Percentiles rank a stretch among this genome's conserved stretches.
Conservation (phyloP, 2,329 filamentous ascomycete species). For the Trichoderma afroharzianum region DNA sequence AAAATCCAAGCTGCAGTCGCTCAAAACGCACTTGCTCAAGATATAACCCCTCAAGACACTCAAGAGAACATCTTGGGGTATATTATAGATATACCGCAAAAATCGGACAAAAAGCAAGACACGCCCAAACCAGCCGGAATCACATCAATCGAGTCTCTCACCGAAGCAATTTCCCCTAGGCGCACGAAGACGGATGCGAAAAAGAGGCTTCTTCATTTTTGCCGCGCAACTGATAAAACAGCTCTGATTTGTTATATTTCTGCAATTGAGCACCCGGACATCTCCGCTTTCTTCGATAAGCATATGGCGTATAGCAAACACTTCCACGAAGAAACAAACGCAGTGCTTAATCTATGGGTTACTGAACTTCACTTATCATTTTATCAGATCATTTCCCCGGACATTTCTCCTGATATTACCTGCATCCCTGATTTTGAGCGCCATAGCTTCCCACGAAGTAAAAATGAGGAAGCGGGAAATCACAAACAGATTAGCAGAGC, state of each 20-base stretch:
- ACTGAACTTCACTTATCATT: neutral
- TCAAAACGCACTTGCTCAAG: too few relatives aligned
- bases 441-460: neutral
- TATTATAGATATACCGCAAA: too few relatives aligned
- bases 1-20: too few relatives aligned
- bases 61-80: too few relatives aligned
- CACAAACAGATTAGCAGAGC: neutral
- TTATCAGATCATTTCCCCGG: neutral
- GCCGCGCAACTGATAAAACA: neutral
- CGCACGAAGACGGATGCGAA: neutral
- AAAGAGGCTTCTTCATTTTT: neutral
- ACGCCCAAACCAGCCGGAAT: fast-evolving
- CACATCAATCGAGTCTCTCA: fast-evolving
- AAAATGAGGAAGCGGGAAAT: too few relatives aligned
- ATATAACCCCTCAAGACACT: too few relatives aligned
- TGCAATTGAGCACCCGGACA: too few relatives aligned
- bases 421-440: neutral
- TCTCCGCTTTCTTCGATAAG: neutral
- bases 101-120: fast-evolving
- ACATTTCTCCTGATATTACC: fast-evolving
- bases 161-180: fast-evolving
- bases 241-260: neutral
- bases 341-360: neutral
- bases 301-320: neutral
- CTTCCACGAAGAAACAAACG: neutral